Base-by-base conservation (phyloP, 2,329 filamentous ascomycete species). In the Pseudogymnoascus sp. region DNA sequence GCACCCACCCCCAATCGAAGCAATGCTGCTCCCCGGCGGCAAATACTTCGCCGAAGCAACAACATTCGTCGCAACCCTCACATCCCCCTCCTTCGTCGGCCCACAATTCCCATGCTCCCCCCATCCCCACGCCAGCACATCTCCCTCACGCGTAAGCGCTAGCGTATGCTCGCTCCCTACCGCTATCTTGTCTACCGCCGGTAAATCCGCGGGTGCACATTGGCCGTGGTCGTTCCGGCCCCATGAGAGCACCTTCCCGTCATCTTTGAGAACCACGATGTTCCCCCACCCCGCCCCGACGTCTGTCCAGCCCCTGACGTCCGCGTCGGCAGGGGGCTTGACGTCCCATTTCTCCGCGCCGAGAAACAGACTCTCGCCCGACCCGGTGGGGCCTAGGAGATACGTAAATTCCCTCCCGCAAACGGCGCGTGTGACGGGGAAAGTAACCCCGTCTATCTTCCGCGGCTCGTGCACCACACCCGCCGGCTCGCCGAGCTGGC, bases 61-160 rank as follows among this genome's bases (percentile, higher is more conserved):
- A 64, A 84, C 76, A 71, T 88, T 92, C 80, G 83, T 90, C 65
- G 80, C 80, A 8, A 83, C 87, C 67, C 87, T 88, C 53, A 92
- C 86, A 74, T 90, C 84, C 60, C 85, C 86, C 65, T 82, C 78
- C 16, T 81, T 79, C 44, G 82, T 79, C 37, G 85, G 83, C 2
- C 95, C 95, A 74, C 95, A 99, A 73, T 99, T 99, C 1, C 95
- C 95, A 76, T 99, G 95, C 76, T 97, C 93, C 1, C 92, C 93
- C 95, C 95, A 99, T 19, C 95, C 95, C 91, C 93, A 97, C 1
- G 90, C 84, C 59, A 96, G 76, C 1, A 96, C 85, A 61, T 87
- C 82, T 1, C 85, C 85, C 19, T 82, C 79, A 8, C 76, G 76
- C 0, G 89, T 86, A 26, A 93, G 75, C 7, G 86, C 90, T 66